These are phyloP conservation scores for Ceratocystiopsis minuta DNA, from an alignment of 2,329 filamentous ascomycete genomes.

Conservation along the genomic window DNA sequence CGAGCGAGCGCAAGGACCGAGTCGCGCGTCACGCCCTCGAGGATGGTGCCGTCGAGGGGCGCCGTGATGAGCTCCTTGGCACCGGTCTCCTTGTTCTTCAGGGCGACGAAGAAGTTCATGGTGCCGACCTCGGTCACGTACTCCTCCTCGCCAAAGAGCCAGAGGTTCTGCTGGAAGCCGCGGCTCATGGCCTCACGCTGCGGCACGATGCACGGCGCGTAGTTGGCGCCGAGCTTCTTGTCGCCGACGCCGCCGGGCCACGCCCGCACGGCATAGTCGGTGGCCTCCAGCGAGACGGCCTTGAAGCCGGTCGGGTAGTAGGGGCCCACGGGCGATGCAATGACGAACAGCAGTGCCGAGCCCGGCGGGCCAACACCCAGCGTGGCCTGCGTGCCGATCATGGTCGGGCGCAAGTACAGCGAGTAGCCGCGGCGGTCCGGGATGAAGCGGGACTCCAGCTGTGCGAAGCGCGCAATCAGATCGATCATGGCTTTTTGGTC, in stretches of 20 bases:
- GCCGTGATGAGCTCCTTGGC: slow-evolving; percentile 89
- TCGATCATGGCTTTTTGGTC: slow-evolving; percentile 56
- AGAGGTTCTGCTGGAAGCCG: slow-evolving; percentile 95
- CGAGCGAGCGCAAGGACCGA: slow-evolving; percentile 73
- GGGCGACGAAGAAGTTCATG: slow-evolving; percentile 91
- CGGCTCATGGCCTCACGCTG: slow-evolving; percentile 80
- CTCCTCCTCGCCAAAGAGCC: slow-evolving; percentile 91
- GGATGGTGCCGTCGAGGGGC: slow-evolving; percentile 86
- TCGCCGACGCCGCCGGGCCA: slow-evolving; percentile 97
- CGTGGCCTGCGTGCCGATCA: slow-evolving; percentile 93
- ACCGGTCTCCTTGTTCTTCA: slow-evolving; percentile 73
- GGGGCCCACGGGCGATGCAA: slow-evolving; percentile 87
- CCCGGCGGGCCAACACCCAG: slow-evolving; percentile 85
- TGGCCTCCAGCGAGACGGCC: slow-evolving; percentile 85
- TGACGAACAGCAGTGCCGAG: slow-evolving; percentile 81
- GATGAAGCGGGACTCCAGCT: slow-evolving; percentile 78
- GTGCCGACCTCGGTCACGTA: slow-evolving; percentile 95
- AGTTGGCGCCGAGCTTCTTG: slow-evolving; percentile 97
- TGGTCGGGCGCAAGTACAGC: slow-evolving; percentile 83
- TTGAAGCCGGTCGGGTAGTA: slow-evolving; percentile 99
- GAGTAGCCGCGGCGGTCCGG: slow-evolving; percentile 76
- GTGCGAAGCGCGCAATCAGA: slow-evolving; percentile 62
- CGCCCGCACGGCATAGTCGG: slow-evolving; percentile 87
- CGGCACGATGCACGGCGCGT: slow-evolving; percentile 96
- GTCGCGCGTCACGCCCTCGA: slow-evolving; percentile 87